Conservation (phyloP, 2,329 filamentous ascomycete species). For the Alternaria sp. region DNA sequence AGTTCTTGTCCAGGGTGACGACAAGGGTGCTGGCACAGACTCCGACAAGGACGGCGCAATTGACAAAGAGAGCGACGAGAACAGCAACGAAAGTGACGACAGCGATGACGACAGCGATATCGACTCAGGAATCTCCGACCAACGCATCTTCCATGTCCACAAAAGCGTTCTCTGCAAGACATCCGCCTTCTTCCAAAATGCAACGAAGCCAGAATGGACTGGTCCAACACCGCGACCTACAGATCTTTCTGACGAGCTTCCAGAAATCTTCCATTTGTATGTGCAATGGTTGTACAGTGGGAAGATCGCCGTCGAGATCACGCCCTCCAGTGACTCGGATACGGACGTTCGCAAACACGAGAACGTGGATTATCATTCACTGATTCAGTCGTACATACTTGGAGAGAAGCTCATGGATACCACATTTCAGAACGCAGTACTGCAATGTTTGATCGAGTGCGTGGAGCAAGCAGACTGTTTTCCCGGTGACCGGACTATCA, state of each 20-base stretch:
- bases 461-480: not conserved
- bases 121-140: not conserved
- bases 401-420: not conserved
- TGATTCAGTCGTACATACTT: not conserved
- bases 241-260: not conserved
- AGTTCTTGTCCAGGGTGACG: too few species aligned
- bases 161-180: not conserved
- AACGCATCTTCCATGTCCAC: not conserved
- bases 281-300: not conserved
- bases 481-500: too few species aligned
- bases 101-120: not conserved
- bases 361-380: not conserved
- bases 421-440: not conserved
- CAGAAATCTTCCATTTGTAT: not conserved
- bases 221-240: not conserved
- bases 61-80: not conserved
- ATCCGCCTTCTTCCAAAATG: not conserved
- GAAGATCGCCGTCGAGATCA: not conserved
- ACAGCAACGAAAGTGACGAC: not conserved
- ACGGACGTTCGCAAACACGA: not conserved
- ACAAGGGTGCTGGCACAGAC: too few species aligned
- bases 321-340: not conserved
- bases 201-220: not conserved
- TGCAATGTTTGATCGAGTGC: not conserved
- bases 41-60: too few species aligned